Evolutionary conservation across 1,284 basidiomycete species (phyloP).

Genomic region (Kwoniella shivajii): DNA sequence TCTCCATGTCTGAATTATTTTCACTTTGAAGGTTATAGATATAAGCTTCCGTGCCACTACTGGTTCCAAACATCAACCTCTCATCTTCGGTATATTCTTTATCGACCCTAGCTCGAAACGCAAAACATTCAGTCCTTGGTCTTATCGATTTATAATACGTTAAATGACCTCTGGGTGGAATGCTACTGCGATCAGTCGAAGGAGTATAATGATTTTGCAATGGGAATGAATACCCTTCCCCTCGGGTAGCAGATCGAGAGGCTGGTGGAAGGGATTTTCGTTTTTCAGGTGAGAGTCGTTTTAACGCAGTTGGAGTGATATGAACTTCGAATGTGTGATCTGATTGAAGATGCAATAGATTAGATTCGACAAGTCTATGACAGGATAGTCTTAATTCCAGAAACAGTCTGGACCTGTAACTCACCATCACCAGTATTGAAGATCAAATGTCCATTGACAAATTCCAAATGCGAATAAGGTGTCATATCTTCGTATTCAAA

Average conservation of each 20-base stretch:
- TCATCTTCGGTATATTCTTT: constrained; percentile 22
- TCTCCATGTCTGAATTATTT: constrained; percentile 20
- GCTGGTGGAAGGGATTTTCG: neutral
- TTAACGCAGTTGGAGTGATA: constrained; percentile 13
- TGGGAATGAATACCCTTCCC: constrained; percentile 20
- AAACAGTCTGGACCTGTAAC: constrained; percentile 4
- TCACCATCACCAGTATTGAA: constrained; percentile 33
- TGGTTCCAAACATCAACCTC: constrained; percentile 34
- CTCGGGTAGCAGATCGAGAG: constrained; percentile 6
- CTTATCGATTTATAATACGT: constrained; percentile 36
- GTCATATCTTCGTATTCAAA: constrained; percentile 29
- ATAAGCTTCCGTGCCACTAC: constrained; percentile 33
- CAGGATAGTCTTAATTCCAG: no score
- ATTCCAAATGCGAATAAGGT: constrained; percentile 42
- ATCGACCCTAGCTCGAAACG: constrained; percentile 44
- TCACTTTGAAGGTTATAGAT: constrained; percentile 45
- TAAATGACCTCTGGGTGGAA: constrained; percentile 41
- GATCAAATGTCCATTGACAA: constrained; percentile 39
- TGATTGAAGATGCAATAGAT: no score
- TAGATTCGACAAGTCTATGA: no score
- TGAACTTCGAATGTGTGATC: constrained; percentile 15
- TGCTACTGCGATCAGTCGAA: neutral
- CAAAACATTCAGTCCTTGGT: constrained; percentile 35
- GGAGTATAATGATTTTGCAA: constrained; percentile 1
- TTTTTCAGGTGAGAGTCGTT: neutral